Evolutionary conservation across 225 moss, liverwort and hornwort species (phyloP), one percentile per base, ranked within the genome.

Genomic region (Anthoceros angustus): DNA sequence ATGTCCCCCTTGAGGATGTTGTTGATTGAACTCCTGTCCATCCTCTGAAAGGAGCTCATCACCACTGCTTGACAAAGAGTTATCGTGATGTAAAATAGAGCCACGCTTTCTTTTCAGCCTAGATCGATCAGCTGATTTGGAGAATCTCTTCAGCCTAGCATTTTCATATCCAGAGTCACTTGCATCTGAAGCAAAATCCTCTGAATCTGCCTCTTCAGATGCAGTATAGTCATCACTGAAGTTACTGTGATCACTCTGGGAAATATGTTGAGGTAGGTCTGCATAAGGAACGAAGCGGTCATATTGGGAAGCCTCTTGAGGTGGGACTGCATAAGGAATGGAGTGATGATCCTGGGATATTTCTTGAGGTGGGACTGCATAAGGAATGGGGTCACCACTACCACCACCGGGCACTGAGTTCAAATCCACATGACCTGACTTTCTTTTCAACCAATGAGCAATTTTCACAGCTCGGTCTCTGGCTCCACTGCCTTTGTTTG

Each of bases 41-140:
- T 55, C 55, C n/a, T 55, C 55, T 7, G 55, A 55, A 15, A 15
- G 23, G 23, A 23, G 55, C 18, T 55, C 55, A 55, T 20, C 55
- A 7, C 55, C 55, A 20, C 55, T 55, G 16, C n/a, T 55, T 20
- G 55, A 55, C 14, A 23, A 4, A 3, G 55, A 55, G 18, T 15
- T 18, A 23, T 55, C 23, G n/a, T 55, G 18, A 6, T 55, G 55
- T 9, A 20, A 23, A 18, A 55, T 9, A 9, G 55, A 15, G 18
- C 55, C 55, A 55, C 55, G 55, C 55, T 55, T 55, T 55, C 55
- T 55, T 55, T 55, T 55, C 7, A 55, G 1, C 55, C 55, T 55
- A 5, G 55, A 15, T 23, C 55, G 55, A 7, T 23, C 55, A 15
- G 55, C n/a, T 8, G 55, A 18, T 15, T 5, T 55, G n/a, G 23